Percentiles rank a stretch among this genome's conserved stretches.
phyloP scores from a whole-genome alignment of 2,329 filamentous ascomycete genomes.

The Colletotrichum musicola region DNA sequence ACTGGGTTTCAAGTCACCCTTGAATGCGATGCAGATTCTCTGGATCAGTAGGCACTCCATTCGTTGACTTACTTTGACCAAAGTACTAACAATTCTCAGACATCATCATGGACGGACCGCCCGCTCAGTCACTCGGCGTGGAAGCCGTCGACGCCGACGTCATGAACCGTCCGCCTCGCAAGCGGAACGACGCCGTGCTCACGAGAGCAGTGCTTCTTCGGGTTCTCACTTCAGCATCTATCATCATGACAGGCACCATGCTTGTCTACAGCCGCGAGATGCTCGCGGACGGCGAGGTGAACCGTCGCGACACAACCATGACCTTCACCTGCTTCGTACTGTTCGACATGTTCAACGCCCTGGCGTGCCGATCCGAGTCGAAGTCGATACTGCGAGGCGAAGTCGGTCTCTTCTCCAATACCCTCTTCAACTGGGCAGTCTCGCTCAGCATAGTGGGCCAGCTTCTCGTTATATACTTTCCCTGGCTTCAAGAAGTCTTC shows the following conservation, averaged over 20 bases:
- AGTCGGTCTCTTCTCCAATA: constrained; percentile 84
- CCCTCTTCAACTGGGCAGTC: constrained; percentile 97
- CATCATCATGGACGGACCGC: constrained; percentile 99
- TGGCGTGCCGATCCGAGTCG: constrained; percentile 90
- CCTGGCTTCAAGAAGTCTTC: constrained; percentile 92
- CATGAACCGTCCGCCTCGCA: constrained; percentile 88
- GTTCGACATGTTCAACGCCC: constrained; percentile 99
- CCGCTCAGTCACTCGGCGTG: constrained; percentile 95
- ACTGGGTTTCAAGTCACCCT: constrained; percentile 91
- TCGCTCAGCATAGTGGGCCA: constrained; percentile 87
- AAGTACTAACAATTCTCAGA: constrained; percentile 66
- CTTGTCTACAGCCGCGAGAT: constrained; percentile 93
- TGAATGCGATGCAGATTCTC: constrained; percentile 99
- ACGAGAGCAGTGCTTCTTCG: constrained; percentile 85
- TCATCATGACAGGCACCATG: constrained; percentile 95
- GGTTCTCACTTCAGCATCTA: constrained; percentile 85
- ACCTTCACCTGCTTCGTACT: constrained; percentile 99
- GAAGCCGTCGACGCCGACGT: constrained; percentile 95
- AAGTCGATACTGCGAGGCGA: constrained; percentile 93
- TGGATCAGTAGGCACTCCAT: constrained; percentile 89
- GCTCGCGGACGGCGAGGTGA: constrained; percentile 83
- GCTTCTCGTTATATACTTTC: constrained; percentile 92
- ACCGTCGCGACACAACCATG: constrained; percentile 96
- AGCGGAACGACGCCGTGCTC: constrained; percentile 90
- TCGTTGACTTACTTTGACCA: neutral